Evolutionary conservation across 192 early-diverging fungal genomes (phyloP), one percentile per base, ranked within the genome.

Genomic region (Umbelopsis vinacea): DNA sequence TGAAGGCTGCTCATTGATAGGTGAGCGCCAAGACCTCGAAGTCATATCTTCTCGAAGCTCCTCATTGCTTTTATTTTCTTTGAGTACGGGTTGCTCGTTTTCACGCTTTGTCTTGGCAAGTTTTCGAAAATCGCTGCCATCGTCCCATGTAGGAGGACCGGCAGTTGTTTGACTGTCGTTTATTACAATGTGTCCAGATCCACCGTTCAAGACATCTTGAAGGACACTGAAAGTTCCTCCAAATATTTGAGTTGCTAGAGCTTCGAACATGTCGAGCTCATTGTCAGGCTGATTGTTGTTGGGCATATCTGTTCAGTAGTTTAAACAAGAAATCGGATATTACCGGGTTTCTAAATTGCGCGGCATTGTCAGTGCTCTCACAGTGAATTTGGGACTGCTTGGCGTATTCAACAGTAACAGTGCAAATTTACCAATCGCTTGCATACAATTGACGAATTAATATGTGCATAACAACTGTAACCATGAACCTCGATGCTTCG

Each of bases 221-320:
- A 63, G 3, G 3, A 63, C 33, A 17, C 15, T 63, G 33, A 63
- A 63, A 17, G 57, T 63, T 63, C 57, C 57, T 37, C 57, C 57
- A 37, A 63, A 63, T 2, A 63, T 35, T n/a, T 63, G 57, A 38
- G 57, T 33, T 12, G 57, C 57, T 4, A 63, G 33, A 37, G 57
- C 57, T 17, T 63, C 57, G 12, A 63, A 63, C 26, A 63, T 29
- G 26, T 63, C 57, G 57, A 63, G 57, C 57, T 63, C 57, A 33
- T 63, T 63, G 4, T 63, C 57, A 19, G 57, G 57, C 6, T 63
- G 24, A 37, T 63, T 63, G 26, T 63, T 37, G 33, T 19, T 63
- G 23, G 57, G 57, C 57, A 63, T 63, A 29, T 29, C 29, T 33
- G 15, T 5, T 29, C 29, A 37, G 33, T 29, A 63, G 26, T 11